phyloP scores from a whole-genome alignment of 257 asterid species.

The Solanum corneliomulleri region DNA sequence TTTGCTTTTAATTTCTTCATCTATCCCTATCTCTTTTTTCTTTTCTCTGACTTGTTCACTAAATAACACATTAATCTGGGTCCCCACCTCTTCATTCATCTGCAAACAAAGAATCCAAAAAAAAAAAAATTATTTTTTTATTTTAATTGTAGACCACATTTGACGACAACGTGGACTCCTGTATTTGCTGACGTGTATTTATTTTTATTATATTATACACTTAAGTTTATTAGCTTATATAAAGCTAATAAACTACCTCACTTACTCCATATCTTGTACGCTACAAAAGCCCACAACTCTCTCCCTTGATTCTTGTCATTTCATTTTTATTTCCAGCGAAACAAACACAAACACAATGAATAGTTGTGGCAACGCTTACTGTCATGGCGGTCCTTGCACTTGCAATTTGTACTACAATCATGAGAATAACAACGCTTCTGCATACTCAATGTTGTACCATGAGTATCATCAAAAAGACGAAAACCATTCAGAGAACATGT shows the following conservation, averaged over 20 bases:
- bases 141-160: neutral
- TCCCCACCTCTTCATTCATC: neutral
- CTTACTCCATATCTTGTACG: neutral
- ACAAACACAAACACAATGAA: constrained; percentile 23
- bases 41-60: neutral
- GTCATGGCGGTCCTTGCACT: constrained; percentile 17
- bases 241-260: constrained; percentile 21
- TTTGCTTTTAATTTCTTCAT: neutral
- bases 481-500: constrained; percentile 16
- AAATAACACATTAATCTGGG: neutral
- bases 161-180: constrained; percentile 40
- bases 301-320: neutral
- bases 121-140: neutral
- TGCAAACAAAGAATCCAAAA: constrained; percentile 4
- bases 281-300: neutral
- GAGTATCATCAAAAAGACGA: constrained; percentile 15
- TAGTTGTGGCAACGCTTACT: constrained; percentile 17
- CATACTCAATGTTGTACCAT: constrained; percentile 40
- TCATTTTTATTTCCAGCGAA: neutral
- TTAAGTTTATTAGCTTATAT: constrained; percentile 12
- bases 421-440: constrained; percentile 23
- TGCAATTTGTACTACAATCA: constrained; percentile 32
- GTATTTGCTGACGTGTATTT: constrained; percentile 34
- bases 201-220: constrained; percentile 6
- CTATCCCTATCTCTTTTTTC: neutral